Conservation (phyloP, 1,284 basidiomycete species). For the Cryptococcus sp. region DNA sequence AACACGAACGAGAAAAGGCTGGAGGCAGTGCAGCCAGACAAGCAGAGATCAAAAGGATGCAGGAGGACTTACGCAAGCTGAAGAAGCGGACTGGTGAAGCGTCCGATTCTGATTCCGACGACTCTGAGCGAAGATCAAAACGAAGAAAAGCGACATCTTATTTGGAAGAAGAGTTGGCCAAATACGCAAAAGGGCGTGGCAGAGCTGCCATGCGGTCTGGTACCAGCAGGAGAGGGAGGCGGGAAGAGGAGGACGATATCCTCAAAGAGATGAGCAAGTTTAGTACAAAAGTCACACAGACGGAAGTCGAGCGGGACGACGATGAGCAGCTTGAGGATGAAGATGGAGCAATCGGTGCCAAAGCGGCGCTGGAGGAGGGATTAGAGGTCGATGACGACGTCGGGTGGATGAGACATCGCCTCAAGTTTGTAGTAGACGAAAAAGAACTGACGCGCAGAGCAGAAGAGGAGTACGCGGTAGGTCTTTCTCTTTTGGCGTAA, state of each 20-base stretch:
- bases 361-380: slow-evolving; percentile 54
- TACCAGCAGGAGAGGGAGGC: slow-evolving; percentile 50
- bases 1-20: slow-evolving; percentile 68
- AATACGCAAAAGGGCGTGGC: slow-evolving; percentile 69
- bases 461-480: slow-evolving; percentile 86
- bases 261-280: slow-evolving; percentile 71
- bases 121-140: slow-evolving; percentile 28
- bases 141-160: slow-evolving; percentile 62
- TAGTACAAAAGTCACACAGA: slow-evolving; percentile 61
- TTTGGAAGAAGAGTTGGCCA: slow-evolving; percentile 74
- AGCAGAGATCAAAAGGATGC: slow-evolving; percentile 81
- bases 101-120: slow-evolving; percentile 48
- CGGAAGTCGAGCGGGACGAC: slow-evolving; percentile 26
- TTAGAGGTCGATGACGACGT: slow-evolving; percentile 80
- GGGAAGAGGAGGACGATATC: slow-evolving; percentile 68
- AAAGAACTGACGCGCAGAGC: slow-evolving; percentile 68
- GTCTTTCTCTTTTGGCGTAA: slow-evolving; percentile 8
- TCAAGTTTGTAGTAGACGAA: slow-evolving; percentile 78
- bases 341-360: slow-evolving; percentile 19
- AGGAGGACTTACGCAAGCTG: slow-evolving; percentile 79
- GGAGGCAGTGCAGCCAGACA: slow-evolving; percentile 66
- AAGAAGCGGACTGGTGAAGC: slow-evolving; percentile 48
- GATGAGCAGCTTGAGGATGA: slow-evolving; percentile 41
- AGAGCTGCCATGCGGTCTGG: slow-evolving; percentile 56
- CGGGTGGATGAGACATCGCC: slow-evolving; percentile 72